phyloP scores from a whole-genome alignment of 192 early-diverging fungal genomes.

The Phlyctochytrium bullatum region DNA sequence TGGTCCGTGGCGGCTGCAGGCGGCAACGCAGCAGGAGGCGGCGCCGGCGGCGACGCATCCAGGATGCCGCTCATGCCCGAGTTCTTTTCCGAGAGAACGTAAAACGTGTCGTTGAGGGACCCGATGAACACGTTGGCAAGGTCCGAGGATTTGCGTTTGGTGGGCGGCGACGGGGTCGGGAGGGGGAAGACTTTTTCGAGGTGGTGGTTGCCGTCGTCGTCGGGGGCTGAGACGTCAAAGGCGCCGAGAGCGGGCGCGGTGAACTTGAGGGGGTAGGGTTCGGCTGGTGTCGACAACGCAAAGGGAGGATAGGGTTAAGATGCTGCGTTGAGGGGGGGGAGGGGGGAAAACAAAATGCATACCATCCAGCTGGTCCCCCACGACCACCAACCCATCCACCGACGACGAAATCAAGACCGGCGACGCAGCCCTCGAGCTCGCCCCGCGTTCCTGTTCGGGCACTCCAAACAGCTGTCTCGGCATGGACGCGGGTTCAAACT shows the following conservation, averaged over 20 bases:
- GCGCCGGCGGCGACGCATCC: neutral
- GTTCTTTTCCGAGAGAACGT: conserved; percentile 64
- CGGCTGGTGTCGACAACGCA: no score
- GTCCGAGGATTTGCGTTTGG: neutral
- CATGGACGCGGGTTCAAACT: conserved; percentile 25
- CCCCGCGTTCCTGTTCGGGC: neutral
- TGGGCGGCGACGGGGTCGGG: neutral
- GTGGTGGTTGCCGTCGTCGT: conserved; percentile 13
- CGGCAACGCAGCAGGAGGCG: conserved; percentile 8
- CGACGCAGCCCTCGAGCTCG: neutral
- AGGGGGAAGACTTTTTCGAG: conserved; percentile 13
- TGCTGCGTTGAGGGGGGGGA: neutral
- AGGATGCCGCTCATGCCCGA: conserved; percentile 46
- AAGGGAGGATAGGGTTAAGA: neutral
- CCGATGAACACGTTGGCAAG: conserved; percentile 59
- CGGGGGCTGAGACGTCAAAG: conserved; percentile 22
- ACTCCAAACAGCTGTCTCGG: neutral
- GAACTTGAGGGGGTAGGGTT: conserved; percentile 22
- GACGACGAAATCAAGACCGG: conserved; percentile 7
- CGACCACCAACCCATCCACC: conserved; percentile 1
- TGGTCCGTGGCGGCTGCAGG: no score
- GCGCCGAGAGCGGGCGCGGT: conserved; percentile 33
- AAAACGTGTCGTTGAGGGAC: conserved; percentile 60
- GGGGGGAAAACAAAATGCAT: neutral
- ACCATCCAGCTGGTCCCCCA: neutral